phyloP scores from a whole-genome alignment of 2,329 filamentous ascomycete species.

The Verticillium isaacii region DNA sequence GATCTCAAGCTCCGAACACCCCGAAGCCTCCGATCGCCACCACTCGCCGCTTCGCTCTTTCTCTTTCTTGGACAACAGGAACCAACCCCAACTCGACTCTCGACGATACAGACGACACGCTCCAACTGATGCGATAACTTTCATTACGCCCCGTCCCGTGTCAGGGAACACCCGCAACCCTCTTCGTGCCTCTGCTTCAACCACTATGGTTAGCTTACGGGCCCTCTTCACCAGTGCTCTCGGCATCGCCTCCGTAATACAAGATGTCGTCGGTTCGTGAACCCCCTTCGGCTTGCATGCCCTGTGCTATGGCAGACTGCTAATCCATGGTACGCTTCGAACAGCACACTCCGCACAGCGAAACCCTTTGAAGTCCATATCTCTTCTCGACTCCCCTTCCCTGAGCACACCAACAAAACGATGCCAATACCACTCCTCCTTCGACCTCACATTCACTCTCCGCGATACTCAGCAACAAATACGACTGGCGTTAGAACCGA shows the following conservation, averaged over 20 bases:
- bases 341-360: conserved; percentile 67
- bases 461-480: conserved; percentile 63
- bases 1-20: background rate
- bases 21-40: background rate
- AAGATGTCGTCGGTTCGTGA: conserved; percentile 25
- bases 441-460: conserved; percentile 79
- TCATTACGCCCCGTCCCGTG: conserved; percentile 8
- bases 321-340: background rate
- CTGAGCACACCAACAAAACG: conserved; percentile 76
- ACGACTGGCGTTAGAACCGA: conserved; percentile 79
- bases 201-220: conserved; percentile 26
- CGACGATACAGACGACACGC: background rate
- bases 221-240: conserved; percentile 23
- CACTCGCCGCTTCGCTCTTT: background rate
- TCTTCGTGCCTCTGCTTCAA: conserved; percentile 5
- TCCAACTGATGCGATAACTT: conserved; percentile 1
- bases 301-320: background rate
- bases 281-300: background rate
- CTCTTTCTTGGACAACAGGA: background rate
- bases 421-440: conserved; percentile 74
- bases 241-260: conserved; percentile 23
- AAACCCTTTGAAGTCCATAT: conserved; percentile 72
- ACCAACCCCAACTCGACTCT: background rate
- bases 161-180: conserved; percentile 4
- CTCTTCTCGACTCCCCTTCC: conserved; percentile 66